phyloP scores from a whole-genome alignment of 1,284 basidiomycete genomes.

The Afroboletus lepidellus region DNA sequence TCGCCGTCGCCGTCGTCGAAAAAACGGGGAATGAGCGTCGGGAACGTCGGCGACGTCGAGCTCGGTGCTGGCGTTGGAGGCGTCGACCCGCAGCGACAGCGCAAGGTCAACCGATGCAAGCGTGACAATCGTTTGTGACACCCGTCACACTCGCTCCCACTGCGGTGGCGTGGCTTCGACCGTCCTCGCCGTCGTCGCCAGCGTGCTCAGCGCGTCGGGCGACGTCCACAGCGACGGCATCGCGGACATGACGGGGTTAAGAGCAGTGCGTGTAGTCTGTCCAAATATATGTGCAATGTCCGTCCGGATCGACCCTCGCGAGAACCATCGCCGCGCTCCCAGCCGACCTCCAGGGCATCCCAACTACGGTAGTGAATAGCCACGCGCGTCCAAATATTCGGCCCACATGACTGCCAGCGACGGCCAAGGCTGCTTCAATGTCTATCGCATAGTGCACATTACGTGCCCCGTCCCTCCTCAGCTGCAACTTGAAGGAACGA shows the following conservation, averaged over 20 bases:
- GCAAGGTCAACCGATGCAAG: conserved; percentile 14
- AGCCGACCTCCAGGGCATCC: conserved; percentile 37
- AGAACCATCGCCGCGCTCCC: no score
- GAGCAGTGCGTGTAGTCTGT: neutral
- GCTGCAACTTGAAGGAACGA: no score
- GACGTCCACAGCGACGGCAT: neutral
- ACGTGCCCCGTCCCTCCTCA: no score
- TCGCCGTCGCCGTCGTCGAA: conserved; percentile 6
- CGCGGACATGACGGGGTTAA: neutral
- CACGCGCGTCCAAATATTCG: no score
- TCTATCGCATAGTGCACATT: no score
- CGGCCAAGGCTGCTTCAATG: no score
- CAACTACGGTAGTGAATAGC: no score
- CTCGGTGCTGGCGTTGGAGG: conserved; percentile 7
- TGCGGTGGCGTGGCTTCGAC: neutral
- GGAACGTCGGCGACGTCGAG: conserved; percentile 5
- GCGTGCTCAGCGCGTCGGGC: conserved; percentile 1
- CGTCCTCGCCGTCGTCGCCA: neutral
- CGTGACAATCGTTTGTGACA: conserved; percentile 26
- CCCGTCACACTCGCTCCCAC: conserved; percentile 18
- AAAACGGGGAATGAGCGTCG: neutral
- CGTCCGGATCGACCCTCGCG: conserved; percentile 46
- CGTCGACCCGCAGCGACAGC: conserved; percentile 7
- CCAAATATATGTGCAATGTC: conserved; percentile 56
- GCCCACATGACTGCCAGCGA: no score